Evolutionary conservation across 768 basidiomycete genomes (phyloP), one percentile per base, ranked within the genome.

Genomic region (Hemileccinum impolitum): DNA sequence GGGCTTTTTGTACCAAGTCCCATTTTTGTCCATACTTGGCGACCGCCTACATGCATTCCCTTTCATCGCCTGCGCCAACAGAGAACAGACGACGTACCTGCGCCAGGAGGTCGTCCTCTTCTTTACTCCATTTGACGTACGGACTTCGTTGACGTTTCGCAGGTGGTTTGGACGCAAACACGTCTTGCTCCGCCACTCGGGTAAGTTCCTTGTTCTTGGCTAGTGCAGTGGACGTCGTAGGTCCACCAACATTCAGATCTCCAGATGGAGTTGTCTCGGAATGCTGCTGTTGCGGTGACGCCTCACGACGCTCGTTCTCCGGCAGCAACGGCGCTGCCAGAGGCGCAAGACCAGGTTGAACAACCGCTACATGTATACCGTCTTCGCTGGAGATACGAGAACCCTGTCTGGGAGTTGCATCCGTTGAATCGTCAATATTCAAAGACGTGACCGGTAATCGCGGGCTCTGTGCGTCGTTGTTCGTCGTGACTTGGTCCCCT

Each of bases 111-210:
- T 72, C 72, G 34, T 73, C 72, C 43, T 73, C 73, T 47, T 73
- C 72, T 44, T 68, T 73, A 19, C 62, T 74, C 72, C 73, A 73
- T 42, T 73, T 73, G 42, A 71, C 57, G 45, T 74, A 74, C 9
- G 73, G 70, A 48, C 69, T 73, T 28, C 71, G 59, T 37, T 65
- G 66, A 41, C 72, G 62, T 45, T 65, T 70, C 14, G 47, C 54
- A n/a, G 68, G 53, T 19, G 58, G 61, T 15, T 58, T 60, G 6
- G 31, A 15, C n/a, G 12, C 18, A 7, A 36, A 7, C 4, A 4
- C 19, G 35, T 67, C 70, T 26, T 65, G 70, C 13, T 70, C 71
- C 1, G 54, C 61, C 30, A 67, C 62, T 18, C 65, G 58, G 2
- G 18, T 34, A 19, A 65, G 52, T 2, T 55, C 60, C 51, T 59